Conservation (phyloP, 2,329 filamentous ascomycete species). For the Beauveria australis region DNA sequence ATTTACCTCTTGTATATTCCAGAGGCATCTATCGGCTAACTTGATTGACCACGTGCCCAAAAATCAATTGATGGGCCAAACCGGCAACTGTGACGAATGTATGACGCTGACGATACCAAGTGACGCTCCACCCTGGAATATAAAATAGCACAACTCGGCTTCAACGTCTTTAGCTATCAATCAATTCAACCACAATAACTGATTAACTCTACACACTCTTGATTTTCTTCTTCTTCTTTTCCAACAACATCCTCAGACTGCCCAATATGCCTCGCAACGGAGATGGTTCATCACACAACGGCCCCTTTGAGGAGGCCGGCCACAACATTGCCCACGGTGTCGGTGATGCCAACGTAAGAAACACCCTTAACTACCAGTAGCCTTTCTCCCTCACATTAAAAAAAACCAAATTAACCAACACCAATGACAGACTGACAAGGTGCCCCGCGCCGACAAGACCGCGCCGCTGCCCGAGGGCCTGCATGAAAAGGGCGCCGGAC, state of each 20-base stretch:
- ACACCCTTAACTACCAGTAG: not conserved
- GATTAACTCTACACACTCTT: not conserved
- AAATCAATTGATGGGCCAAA: too few species aligned
- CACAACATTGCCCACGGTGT: slow-evolving; percentile 38
- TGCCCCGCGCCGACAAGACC: slow-evolving; percentile 41
- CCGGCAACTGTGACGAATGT: not conserved
- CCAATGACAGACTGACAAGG: slow-evolving; percentile 23
- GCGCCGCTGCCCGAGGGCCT: slow-evolving; percentile 34
- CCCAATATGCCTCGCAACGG: slow-evolving; percentile 41
- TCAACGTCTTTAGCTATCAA: not conserved
- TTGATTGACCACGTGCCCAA: too few species aligned
- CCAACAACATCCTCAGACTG: not conserved
- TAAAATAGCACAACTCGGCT: not conserved
- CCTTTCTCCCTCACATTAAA: too few species aligned
- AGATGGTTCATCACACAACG: slow-evolving; percentile 40
- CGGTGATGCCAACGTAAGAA: slow-evolving; percentile 29
- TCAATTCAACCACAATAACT: not conserved
- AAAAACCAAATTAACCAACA: not conserved
- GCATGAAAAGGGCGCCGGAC: slow-evolving; percentile 33
- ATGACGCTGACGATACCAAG: not conserved
- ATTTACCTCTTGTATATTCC: too few species aligned
- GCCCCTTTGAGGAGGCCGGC: slow-evolving; percentile 29
- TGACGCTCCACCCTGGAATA: not conserved
- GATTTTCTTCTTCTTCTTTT: not conserved
- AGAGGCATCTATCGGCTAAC: too few species aligned